Evolutionary conservation across 805 yeast species (phyloP).

Genomic region (Jamesozyma gamospora): DNA sequence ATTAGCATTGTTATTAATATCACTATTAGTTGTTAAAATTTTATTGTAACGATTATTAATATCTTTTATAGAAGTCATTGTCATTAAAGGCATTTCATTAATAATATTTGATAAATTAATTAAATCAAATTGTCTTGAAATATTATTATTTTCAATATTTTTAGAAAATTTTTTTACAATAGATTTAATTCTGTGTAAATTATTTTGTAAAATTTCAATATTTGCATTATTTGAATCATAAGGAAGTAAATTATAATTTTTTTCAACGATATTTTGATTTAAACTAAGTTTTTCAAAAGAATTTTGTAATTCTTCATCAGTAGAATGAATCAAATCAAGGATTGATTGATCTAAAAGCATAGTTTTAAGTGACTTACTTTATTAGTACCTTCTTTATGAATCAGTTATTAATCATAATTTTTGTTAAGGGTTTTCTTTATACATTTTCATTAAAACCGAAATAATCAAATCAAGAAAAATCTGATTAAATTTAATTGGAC

Average conservation of each 20-base stretch:
- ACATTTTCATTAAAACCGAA: too few relatives aligned
- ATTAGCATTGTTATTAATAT: neutral
- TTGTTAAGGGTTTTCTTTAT: too few relatives aligned
- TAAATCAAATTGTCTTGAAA: neutral
- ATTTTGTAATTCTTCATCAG: neutral
- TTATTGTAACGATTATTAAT: neutral
- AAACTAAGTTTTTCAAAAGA: neutral
- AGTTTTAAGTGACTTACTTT: too few relatives aligned
- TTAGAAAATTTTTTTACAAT: slow-evolving; percentile 4
- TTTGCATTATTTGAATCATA: neutral
- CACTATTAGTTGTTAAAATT: too few relatives aligned
- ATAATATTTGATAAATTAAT: neutral
- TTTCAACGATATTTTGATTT: neutral
- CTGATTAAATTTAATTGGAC: too few relatives aligned
- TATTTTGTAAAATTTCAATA: slow-evolving; percentile 9
- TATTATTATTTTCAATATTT: neutral
- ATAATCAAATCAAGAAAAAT: too few relatives aligned
- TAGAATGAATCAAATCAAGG: neutral
- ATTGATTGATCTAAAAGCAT: slow-evolving; percentile 1
- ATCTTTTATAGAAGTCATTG: neutral
- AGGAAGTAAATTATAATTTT: neutral
- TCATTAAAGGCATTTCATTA: neutral
- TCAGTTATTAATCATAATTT: too few relatives aligned
- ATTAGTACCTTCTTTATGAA: too few relatives aligned
- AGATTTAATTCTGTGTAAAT: slow-evolving; percentile 8